These are phyloP conservation scores for Plantago elongata DNA, from an alignment of 257 asterid genomes.

Conservation along the genomic window DNA sequence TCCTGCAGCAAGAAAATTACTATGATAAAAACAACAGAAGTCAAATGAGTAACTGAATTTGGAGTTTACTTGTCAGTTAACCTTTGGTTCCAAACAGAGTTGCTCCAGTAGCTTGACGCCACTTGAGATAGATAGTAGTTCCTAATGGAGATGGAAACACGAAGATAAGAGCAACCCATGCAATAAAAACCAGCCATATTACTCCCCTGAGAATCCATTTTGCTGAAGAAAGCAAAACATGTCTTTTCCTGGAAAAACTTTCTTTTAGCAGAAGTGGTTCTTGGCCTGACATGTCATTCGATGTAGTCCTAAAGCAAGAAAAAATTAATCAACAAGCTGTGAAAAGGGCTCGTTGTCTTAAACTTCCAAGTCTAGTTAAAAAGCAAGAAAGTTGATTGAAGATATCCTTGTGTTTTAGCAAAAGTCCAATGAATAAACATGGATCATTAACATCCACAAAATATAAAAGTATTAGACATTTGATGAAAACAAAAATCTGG, in stretches of 20 bases:
- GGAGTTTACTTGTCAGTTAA: conserved; percentile 13
- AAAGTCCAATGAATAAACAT: conserved; percentile 2
- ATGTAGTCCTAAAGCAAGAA: conserved; percentile 30
- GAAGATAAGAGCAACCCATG: conserved; percentile 59
- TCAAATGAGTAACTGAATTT: not conserved
- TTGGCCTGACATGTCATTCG: conserved; percentile 30
- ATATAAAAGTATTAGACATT: not conserved
- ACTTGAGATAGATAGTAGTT: conserved; percentile 4
- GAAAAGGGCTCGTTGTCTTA: not conserved
- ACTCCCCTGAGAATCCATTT: conserved; percentile 44
- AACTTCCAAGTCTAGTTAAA: not conserved
- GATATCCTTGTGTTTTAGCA: not conserved
- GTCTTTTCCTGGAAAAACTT: conserved; percentile 24
- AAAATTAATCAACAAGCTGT: not conserved
- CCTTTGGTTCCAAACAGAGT: conserved; percentile 56
- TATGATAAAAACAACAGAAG: not conserved
- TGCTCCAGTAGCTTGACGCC: conserved; percentile 24
- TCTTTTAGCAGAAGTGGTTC: conserved; percentile 46
- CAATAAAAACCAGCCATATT: conserved; percentile 54
- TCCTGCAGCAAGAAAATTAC: conserved; percentile 35
- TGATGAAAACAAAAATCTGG: not conserved
- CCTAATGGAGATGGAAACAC: conserved; percentile 38
- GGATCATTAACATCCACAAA: not conserved
- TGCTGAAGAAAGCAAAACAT: conserved; percentile 29
- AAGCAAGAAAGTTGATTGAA: not conserved